A percentile compares a stretch with the other conserved stretches of the same genome.
Evolutionary conservation across 768 basidiomycete genomes (phyloP).

Genomic region (Cystofilobasidium macerans): DNA sequence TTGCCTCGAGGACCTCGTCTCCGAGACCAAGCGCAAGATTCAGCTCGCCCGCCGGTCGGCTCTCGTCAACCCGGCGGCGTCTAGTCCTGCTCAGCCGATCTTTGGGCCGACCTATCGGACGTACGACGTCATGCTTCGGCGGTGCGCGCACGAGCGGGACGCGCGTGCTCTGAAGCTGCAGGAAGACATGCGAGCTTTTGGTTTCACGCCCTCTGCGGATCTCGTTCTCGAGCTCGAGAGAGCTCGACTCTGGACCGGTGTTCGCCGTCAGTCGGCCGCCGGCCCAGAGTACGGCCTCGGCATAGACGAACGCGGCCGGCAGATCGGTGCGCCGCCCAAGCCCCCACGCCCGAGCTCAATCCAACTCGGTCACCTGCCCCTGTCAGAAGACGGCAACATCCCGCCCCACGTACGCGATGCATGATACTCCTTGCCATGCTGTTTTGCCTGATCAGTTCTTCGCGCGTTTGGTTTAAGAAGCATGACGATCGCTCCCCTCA

Average conservation of each 20-base stretch:
- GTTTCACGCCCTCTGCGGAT: neutral
- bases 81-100: neutral
- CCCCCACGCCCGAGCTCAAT: neutral
- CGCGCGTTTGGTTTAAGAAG: too few relatives aligned
- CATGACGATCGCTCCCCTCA: too few relatives aligned
- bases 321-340: neutral
- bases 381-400: neutral
- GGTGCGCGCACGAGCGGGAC: neutral
- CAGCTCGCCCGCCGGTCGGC: neutral
- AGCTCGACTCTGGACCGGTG: neutral
- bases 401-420: neutral
- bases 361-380: neutral
- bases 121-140: slow-evolving; percentile 5
- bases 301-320: too few relatives aligned
- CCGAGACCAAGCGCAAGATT: neutral
- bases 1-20: neutral
- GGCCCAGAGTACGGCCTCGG: neutral
- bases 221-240: neutral
- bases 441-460: too few relatives aligned
- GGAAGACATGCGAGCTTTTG: slow-evolving; percentile 6
- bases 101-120: slow-evolving; percentile 3
- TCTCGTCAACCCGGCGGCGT: neutral
- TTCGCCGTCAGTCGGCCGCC: neutral
- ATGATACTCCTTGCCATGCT: too few relatives aligned
- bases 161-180: neutral